Base-by-base conservation (phyloP, 1,139 yeast species). In the Kodamaea ohmeri region DNA sequence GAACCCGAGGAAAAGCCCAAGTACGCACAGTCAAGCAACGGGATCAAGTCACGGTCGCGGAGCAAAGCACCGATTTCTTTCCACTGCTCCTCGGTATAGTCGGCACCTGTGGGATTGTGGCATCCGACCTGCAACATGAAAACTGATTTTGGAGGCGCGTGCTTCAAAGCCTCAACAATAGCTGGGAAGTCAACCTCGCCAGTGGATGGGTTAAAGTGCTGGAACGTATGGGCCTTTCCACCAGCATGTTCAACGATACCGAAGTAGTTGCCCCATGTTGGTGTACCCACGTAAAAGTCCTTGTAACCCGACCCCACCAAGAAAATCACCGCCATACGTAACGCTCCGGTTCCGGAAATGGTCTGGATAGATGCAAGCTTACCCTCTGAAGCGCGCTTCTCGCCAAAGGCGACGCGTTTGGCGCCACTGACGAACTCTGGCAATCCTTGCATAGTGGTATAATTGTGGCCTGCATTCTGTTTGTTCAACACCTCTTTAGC, bases 81-180 rank as follows among this genome's bases (percentile, higher is more conserved):
- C 97, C 97, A 90, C 64, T 92, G 90, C 48, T 81, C 94, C 40
- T 72, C 67, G 20, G 87, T 81, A 50, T 95, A 95, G 65, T 92
- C 98, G 61, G 90, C 81, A 48, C 97, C 98, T 24, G 98, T 92
- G 46, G 98, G 98, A 67, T 92, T 92, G 67, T 92, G 98, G 45
- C 97, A 96, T 62, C 97, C 89, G 15, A 97, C 92, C 61, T 92
- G 98, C 22, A 50, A 44, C 25, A 50, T 35, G 39, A 70, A 64
- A 9, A 65, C 63, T 0, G 72, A 58, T 17, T 55, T 48, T 5
- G 48, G 44, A 2, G 65, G 61, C 13, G 71, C 72, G 1, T 46
- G 21, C 4, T 57, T 50, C 41, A 69, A 49, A 4, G 70, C 60
- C 4, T 43, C 40, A 28, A 56, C 40, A 15, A 63, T 49, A 9